Evolutionary conservation across 352 stramenopile genomes (phyloP).

Genomic region (Pythium angustatum): DNA sequence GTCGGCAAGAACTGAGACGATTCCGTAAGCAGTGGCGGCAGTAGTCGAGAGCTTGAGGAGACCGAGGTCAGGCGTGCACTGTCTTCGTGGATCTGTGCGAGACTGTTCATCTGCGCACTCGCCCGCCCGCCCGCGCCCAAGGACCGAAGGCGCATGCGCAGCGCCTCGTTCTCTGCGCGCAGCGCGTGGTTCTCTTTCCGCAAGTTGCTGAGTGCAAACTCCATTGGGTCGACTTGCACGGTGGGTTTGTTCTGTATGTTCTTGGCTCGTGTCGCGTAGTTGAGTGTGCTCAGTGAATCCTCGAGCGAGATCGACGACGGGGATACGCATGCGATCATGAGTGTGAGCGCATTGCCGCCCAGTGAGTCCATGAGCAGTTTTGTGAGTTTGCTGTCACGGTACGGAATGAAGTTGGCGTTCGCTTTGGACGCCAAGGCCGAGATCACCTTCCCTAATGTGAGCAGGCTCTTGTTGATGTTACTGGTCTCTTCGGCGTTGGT

Average conservation of each 20-base stretch:
- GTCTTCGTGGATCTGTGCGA: slow-evolving; percentile 25
- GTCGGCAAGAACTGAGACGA: slow-evolving; percentile 28
- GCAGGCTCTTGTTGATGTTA: slow-evolving; percentile 84
- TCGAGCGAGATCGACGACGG: slow-evolving; percentile 56
- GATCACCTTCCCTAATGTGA: slow-evolving; percentile 86
- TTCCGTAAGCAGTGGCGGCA: slow-evolving; percentile 30
- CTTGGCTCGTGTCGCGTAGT: slow-evolving; percentile 82
- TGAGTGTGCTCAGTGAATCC: slow-evolving; percentile 84
- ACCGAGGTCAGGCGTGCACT: slow-evolving; percentile 10
- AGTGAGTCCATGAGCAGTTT: slow-evolving; percentile 87
- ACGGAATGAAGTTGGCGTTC: slow-evolving; percentile 63
- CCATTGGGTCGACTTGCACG: slow-evolving; percentile 66
- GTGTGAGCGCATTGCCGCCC: slow-evolving; percentile 74
- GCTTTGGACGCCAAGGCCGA: slow-evolving; percentile 62
- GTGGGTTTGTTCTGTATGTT: slow-evolving; percentile 85
- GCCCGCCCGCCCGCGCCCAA: slow-evolving; percentile 13
- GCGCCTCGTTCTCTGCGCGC: slow-evolving; percentile 53
- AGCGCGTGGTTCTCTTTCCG: slow-evolving; percentile 68
- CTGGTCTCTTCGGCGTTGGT: slow-evolving; percentile 73
- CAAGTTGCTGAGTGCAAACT: slow-evolving; percentile 58
- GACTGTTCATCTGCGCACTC: slow-evolving; percentile 2
- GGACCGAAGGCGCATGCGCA: slow-evolving; percentile 53
- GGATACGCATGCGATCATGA: slow-evolving; percentile 86
- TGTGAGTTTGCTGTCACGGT: slow-evolving; percentile 85
- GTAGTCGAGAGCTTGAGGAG: slow-evolving; percentile 34